phyloP scores from a whole-genome alignment of 2,329 filamentous ascomycete species.

The Lanzia echinophila region DNA sequence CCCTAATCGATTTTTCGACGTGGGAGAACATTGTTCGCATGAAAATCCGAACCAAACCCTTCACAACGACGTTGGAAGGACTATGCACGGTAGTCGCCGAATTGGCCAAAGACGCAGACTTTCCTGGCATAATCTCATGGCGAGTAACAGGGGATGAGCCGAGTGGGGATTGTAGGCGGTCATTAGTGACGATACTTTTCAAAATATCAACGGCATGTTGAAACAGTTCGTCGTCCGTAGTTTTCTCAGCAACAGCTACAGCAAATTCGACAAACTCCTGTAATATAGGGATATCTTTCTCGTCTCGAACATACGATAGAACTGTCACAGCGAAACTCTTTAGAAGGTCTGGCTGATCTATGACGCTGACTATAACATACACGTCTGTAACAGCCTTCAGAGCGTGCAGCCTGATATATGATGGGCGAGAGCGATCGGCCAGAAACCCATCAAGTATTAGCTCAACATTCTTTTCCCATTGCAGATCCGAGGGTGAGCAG shows the following conservation, averaged over 20 bases:
- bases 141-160: constrained; percentile 24
- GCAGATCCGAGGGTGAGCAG: constrained; percentile 63
- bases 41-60: constrained; percentile 69
- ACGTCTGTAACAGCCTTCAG: constrained; percentile 50
- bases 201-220: constrained; percentile 49
- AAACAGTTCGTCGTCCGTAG: constrained; percentile 53
- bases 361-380: constrained; percentile 39
- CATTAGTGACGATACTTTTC: constrained; percentile 42
- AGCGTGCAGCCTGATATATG: constrained; percentile 55
- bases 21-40: constrained; percentile 63
- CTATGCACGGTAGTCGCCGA: constrained; percentile 34
- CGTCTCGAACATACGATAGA: constrained; percentile 53
- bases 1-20: constrained; percentile 53
- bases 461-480: constrained; percentile 59
- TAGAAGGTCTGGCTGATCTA: constrained; percentile 51
- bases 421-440: constrained; percentile 52
- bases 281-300: constrained; percentile 59
- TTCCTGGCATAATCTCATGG: constrained; percentile 19
- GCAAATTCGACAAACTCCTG: constrained; percentile 59
- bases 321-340: constrained; percentile 54
- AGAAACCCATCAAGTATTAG: constrained; percentile 58
- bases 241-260: constrained; percentile 52
- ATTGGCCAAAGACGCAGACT: constrained; percentile 12
- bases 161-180: constrained; percentile 38
- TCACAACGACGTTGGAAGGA: constrained; percentile 63